Evolutionary conservation across 2,329 filamentous ascomycete genomes (phyloP).

Genomic region (Hansfordia pulvinata): DNA sequence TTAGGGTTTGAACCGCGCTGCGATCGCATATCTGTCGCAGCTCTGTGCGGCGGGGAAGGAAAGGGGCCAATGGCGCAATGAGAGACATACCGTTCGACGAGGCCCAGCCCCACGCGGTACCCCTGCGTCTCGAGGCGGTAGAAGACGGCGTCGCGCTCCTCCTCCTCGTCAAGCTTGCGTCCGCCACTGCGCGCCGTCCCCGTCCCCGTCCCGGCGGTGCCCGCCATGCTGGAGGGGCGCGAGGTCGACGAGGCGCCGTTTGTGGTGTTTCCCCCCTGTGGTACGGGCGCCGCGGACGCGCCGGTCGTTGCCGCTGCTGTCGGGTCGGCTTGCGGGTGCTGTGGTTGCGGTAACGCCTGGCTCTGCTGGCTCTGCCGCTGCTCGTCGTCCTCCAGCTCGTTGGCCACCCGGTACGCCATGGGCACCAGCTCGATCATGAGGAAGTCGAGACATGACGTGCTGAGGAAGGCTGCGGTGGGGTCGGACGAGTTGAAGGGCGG

Average conservation of each 20-base stretch:
- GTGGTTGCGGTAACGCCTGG: too few species aligned
- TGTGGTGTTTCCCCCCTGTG: too few species aligned
- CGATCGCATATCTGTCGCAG: too few species aligned
- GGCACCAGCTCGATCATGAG: conserved; percentile 94
- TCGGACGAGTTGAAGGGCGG: conserved; percentile 61
- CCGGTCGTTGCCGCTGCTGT: too few species aligned
- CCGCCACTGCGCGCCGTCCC: conserved; percentile 7
- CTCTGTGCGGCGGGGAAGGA: conserved; percentile 1
- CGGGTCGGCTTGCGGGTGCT: too few species aligned
- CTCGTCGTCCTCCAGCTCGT: conserved; percentile 47
- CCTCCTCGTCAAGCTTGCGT: conserved; percentile 54
- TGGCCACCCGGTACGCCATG: conserved; percentile 75
- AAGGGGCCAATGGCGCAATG: not conserved
- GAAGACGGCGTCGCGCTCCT: conserved; percentile 73
- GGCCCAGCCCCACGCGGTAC: conserved; percentile 82
- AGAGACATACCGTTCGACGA: conserved; percentile 66
- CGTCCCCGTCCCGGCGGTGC: conserved; percentile 4
- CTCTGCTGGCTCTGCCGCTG: conserved; percentile 4
- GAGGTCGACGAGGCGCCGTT: conserved; percentile 6
- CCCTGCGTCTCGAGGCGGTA: conserved; percentile 73
- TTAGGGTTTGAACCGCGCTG: too few species aligned
- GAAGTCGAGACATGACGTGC: conserved; percentile 80
- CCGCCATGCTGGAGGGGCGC: not conserved
- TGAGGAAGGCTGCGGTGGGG: conserved; percentile 63
- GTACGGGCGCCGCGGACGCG: too few species aligned